Percentiles rank a stretch among this genome's conserved stretches.
Evolutionary conservation across 345 rosid genomes (phyloP).

Genomic region (Corchorus olitorius): DNA sequence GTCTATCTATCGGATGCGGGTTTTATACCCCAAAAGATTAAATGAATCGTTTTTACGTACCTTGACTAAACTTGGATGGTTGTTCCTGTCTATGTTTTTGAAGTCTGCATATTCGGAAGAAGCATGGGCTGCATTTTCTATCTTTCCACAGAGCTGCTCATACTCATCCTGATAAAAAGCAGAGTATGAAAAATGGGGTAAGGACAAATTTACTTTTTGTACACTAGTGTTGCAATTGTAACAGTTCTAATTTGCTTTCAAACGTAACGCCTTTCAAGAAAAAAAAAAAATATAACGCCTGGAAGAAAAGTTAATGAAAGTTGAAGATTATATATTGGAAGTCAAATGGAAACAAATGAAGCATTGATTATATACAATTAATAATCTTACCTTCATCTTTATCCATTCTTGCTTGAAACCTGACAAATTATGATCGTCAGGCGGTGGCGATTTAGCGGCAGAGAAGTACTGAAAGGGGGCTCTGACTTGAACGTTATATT

Average conservation of each 20-base stretch:
- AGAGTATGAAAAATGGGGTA: background rate
- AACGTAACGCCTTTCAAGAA: background rate
- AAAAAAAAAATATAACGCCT: too few relatives aligned
- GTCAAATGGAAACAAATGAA: background rate
- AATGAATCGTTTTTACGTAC: constrained; percentile 23
- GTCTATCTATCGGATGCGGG: too few relatives aligned
- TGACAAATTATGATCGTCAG: background rate
- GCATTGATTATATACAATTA: background rate
- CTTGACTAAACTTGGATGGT: constrained; percentile 61
- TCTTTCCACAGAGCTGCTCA: constrained; percentile 40
- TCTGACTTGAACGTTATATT: constrained; percentile 37
- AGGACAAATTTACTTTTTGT: background rate
- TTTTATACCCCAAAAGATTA: too few relatives aligned
- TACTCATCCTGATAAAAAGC: constrained; percentile 42
- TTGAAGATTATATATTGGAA: background rate
- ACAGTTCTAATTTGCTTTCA: background rate
- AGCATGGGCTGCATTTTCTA: constrained; percentile 38
- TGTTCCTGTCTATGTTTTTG: constrained; percentile 31
- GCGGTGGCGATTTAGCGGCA: background rate
- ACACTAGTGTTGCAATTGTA: background rate
- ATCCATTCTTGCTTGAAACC: constrained; percentile 46
- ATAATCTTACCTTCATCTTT: constrained; percentile 43
- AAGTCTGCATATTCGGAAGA: constrained; percentile 46
- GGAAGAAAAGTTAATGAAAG: background rate
- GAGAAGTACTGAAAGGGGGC: constrained; percentile 56